A percentile compares a stretch with the other conserved stretches of the same genome.
phyloP scores from a whole-genome alignment of 305 asterid genomes.

The Fraxinus velutina region DNA sequence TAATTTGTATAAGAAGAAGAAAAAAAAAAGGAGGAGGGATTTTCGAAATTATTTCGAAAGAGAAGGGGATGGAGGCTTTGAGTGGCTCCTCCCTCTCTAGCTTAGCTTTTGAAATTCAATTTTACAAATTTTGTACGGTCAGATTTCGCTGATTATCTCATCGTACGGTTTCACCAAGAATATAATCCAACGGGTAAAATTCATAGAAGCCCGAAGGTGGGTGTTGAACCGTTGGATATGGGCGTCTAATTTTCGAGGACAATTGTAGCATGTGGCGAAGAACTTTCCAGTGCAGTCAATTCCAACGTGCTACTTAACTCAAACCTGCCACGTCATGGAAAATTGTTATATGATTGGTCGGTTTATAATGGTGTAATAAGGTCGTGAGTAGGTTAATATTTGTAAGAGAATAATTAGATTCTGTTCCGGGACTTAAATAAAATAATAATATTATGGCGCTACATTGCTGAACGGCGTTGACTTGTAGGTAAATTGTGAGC shows the following conservation, averaged over 20 bases:
- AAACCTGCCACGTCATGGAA: not conserved
- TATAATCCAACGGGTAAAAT: conserved; percentile 38
- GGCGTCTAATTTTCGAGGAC: not conserved
- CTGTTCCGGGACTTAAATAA: not conserved
- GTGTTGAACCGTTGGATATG: conserved; percentile 25
- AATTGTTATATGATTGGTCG: not conserved
- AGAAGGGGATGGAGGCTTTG: conserved; percentile 38
- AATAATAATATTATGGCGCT: not conserved
- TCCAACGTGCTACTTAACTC: not conserved
- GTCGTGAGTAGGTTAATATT: not conserved
- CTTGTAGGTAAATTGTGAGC: not conserved
- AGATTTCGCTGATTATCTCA: conserved; percentile 31
- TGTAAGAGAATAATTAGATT: not conserved
- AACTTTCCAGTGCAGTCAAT: not conserved
- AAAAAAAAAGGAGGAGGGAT: not conserved
- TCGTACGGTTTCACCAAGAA: conserved; percentile 37
- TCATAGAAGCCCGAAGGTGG: conserved; percentile 37
- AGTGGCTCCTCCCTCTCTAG: conserved; percentile 63
- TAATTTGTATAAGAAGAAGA: not conserved
- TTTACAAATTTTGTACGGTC: conserved; percentile 43
- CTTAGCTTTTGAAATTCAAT: conserved; percentile 75
- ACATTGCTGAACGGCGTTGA: not conserved
- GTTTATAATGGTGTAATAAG: not conserved
- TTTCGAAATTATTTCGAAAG: not conserved
- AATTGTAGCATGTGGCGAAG: not conserved